phyloP scores from a whole-genome alignment of 116 monocot genomes.

The Trichopus zeylanicus region DNA sequence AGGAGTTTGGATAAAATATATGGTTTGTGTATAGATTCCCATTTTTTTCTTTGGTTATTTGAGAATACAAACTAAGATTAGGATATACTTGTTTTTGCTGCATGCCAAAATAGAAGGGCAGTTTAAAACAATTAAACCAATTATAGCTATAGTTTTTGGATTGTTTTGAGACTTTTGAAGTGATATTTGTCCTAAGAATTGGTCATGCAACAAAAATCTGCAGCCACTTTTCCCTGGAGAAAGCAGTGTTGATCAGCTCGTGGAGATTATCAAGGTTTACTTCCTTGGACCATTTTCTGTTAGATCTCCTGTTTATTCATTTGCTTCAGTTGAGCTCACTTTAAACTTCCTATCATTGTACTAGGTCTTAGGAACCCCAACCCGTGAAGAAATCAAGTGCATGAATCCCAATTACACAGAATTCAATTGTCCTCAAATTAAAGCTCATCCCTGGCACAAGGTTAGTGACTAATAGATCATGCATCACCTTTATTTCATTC shows the following conservation, averaged over 20 bases:
- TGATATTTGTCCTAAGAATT: neutral
- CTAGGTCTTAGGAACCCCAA: constrained; percentile 54
- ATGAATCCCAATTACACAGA: constrained; percentile 63
- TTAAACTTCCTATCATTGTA: neutral
- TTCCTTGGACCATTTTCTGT: neutral
- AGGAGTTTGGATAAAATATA: too few species aligned
- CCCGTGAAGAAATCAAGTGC: constrained; percentile 50
- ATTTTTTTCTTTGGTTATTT: too few species aligned
- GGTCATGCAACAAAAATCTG: neutral
- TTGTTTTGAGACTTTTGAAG: too few species aligned
- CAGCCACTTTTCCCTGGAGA: constrained; percentile 64
- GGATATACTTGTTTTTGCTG: too few species aligned
- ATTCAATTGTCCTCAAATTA: constrained; percentile 54
- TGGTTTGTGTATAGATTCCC: too few species aligned
- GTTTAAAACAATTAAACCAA: too few species aligned
- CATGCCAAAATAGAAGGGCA: too few species aligned
- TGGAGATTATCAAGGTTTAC: constrained; percentile 53
- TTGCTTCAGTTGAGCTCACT: neutral
- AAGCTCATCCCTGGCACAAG: constrained; percentile 60
- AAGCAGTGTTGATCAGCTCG: constrained; percentile 53
- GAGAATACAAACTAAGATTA: too few species aligned
- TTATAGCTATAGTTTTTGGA: too few species aligned
- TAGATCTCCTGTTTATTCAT: neutral
- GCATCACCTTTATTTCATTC: neutral
- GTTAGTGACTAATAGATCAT: constrained; percentile 12